Conservation (phyloP, 2,329 filamentous ascomycete species). For the Cryphonectria nitschkei region DNA sequence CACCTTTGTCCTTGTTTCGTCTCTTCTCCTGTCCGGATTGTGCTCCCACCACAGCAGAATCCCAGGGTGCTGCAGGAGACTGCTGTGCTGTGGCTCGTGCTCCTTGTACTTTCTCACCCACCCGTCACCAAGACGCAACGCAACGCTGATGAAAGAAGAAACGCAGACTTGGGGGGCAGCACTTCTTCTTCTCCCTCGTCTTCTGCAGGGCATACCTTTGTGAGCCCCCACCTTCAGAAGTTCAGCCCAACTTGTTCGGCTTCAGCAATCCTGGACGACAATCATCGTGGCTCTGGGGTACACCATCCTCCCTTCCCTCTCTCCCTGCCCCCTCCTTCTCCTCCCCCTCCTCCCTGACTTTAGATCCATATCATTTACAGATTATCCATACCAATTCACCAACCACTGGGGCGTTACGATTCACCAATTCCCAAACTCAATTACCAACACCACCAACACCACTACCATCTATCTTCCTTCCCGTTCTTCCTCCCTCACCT, state of each 20-base stretch:
- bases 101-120: too few species aligned
- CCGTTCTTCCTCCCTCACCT: slow-evolving; percentile 1
- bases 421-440: not conserved
- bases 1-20: not conserved
- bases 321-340: slow-evolving; percentile 4
- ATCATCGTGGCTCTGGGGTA: not conserved
- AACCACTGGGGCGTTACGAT: not conserved
- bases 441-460: not conserved
- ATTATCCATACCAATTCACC: not conserved
- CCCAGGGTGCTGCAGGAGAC: not conserved
- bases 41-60: not conserved
- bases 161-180: not conserved
- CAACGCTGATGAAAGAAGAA: not conserved
- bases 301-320: slow-evolving; percentile 12
- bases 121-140: not conserved
- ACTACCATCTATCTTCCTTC: not conserved
- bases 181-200: not conserved
- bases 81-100: not conserved
- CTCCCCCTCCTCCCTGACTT: not conserved
- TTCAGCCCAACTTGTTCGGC: not conserved
- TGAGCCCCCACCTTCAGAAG: not conserved
- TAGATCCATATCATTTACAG: not conserved
- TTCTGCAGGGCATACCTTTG: not conserved
- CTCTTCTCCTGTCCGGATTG: not conserved
- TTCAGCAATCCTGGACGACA: not conserved